These are phyloP conservation scores for Penium margaritaceum DNA, from an alignment of 139 green algal species.

Conservation along the genomic window DNA sequence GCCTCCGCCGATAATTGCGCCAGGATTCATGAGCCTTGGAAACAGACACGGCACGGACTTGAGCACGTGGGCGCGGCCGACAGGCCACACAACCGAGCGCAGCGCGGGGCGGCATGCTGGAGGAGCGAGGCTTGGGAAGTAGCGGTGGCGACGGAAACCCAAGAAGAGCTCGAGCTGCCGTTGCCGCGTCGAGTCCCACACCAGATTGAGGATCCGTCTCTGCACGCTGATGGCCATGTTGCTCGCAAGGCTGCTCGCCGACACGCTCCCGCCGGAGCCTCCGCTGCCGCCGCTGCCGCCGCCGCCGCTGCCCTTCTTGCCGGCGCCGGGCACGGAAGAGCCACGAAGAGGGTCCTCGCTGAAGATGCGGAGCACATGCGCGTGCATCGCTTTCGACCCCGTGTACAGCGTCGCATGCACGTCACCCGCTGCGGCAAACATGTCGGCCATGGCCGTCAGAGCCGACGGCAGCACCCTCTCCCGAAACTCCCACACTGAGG, in stretches of 20 bases:
- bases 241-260: slow-evolving; percentile 3
- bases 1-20: too few species aligned
- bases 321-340: too few species aligned
- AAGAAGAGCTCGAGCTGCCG: slow-evolving; percentile 73
- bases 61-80: too few species aligned
- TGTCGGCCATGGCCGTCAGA: slow-evolving; percentile 62
- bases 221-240: slow-evolving; percentile 67
- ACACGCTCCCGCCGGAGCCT: too few species aligned
- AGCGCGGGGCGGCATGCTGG: too few species aligned
- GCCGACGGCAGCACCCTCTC: slow-evolving; percentile 42
- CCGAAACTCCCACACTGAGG: slow-evolving; percentile 48
- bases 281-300: too few species aligned
- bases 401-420: slow-evolving; percentile 91
- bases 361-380: slow-evolving; percentile 45
- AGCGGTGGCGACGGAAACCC: slow-evolving; percentile 50
- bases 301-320: slow-evolving; percentile 4
- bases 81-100: too few species aligned
- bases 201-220: slow-evolving; percentile 66
- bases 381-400: slow-evolving; percentile 52
- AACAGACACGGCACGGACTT: too few species aligned
- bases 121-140: too few species aligned
- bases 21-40: too few species aligned
- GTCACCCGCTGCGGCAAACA: slow-evolving; percentile 84
- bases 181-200: slow-evolving; percentile 37
- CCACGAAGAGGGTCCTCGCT: too few species aligned